These are phyloP conservation scores for Zygoascus sp. DNA, from an alignment of 1,139 yeast genomes.

Conservation along the genomic window DNA sequence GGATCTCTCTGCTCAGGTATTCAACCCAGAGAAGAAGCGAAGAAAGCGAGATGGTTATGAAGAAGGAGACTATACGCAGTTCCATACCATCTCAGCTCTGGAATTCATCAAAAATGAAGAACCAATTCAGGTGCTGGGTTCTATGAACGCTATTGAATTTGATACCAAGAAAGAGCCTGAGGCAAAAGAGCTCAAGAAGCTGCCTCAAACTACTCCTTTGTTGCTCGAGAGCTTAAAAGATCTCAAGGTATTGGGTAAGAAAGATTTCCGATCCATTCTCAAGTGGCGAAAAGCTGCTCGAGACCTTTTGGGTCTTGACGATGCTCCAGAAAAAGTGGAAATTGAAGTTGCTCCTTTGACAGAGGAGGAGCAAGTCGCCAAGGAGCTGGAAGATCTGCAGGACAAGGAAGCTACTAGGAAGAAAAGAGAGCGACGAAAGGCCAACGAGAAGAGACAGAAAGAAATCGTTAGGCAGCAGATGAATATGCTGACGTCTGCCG, in stretches of 20 bases:
- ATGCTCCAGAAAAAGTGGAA: constrained; percentile 33
- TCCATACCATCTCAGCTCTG: constrained; percentile 66
- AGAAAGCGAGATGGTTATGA: constrained; percentile 97
- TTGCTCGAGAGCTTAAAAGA: constrained; percentile 80
- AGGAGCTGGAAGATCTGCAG: constrained; percentile 69
- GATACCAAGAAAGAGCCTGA: constrained; percentile 59
- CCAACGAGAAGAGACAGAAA: constrained; percentile 80
- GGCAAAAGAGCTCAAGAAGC: constrained; percentile 63
- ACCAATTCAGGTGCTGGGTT: constrained; percentile 79
- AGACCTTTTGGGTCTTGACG: constrained; percentile 66
- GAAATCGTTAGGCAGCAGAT: constrained; percentile 90
- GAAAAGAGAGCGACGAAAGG: constrained; percentile 76
- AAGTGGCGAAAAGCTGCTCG: constrained; percentile 90
- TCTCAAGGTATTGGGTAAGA: constrained; percentile 87
- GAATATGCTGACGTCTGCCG: constrained; percentile 92
- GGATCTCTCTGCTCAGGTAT: constrained; percentile 86
- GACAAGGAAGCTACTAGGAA: constrained; percentile 64
- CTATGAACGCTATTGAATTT: constrained; percentile 44
- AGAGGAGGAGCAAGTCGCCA: constrained; percentile 86
- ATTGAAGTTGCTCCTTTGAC: constrained; percentile 67
- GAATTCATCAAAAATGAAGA: constrained; percentile 79
- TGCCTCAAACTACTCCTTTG: constrained; percentile 74
- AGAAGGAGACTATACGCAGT: constrained; percentile 81
- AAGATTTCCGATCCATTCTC: constrained; percentile 79
- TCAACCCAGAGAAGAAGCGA: constrained; percentile 85